Percentiles rank a stretch among this genome's conserved stretches.
Conservation (phyloP, 495 filamentous ascomycete species). For the Paragyromitra xinjiangensis region DNA sequence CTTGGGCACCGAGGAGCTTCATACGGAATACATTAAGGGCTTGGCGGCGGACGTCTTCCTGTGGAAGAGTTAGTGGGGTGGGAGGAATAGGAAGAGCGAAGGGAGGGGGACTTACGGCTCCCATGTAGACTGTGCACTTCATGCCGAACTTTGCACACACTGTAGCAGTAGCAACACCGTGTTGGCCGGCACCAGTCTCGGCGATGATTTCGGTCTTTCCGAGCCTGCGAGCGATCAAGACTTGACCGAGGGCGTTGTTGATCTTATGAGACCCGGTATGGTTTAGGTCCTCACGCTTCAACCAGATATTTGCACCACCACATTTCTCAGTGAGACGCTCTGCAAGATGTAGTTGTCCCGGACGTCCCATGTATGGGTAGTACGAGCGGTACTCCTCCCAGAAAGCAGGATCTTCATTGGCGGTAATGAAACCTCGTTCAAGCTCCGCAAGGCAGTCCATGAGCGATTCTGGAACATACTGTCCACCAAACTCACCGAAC, state of each 20-base stretch:
- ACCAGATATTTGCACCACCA: slow-evolving; percentile 91
- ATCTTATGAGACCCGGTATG: slow-evolving; percentile 92
- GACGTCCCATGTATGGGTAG: slow-evolving; percentile 97
- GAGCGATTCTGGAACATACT: slow-evolving; percentile 96
- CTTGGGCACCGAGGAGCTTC: slow-evolving; percentile 89
- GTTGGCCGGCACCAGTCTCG: slow-evolving; percentile 95
- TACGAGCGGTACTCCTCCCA: slow-evolving; percentile 97
- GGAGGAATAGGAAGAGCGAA: not conserved
- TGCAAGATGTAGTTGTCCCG: slow-evolving; percentile 88
- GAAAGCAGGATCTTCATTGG: slow-evolving; percentile 85
- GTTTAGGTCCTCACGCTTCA: slow-evolving; percentile 95
- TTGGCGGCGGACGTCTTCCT: slow-evolving; percentile 89
- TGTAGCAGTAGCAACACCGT: slow-evolving; percentile 93
- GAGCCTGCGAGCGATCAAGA: slow-evolving; percentile 78
- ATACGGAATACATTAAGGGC: slow-evolving; percentile 96
- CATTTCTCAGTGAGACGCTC: slow-evolving; percentile 86
- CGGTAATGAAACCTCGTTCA: slow-evolving; percentile 87
- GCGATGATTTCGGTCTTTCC: slow-evolving; percentile 96
- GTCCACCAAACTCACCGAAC: slow-evolving; percentile 98
- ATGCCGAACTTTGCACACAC: slow-evolving; percentile 97
- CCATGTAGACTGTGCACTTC: slow-evolving; percentile 97
- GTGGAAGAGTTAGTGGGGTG: not conserved
- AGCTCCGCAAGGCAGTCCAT: slow-evolving; percentile 96
- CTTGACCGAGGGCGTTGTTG: slow-evolving; percentile 93
- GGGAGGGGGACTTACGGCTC: slow-evolving; percentile 64